Evolutionary conservation across 495 filamentous ascomycete species (phyloP).

Genomic region (Podospora pseudocomata): DNA sequence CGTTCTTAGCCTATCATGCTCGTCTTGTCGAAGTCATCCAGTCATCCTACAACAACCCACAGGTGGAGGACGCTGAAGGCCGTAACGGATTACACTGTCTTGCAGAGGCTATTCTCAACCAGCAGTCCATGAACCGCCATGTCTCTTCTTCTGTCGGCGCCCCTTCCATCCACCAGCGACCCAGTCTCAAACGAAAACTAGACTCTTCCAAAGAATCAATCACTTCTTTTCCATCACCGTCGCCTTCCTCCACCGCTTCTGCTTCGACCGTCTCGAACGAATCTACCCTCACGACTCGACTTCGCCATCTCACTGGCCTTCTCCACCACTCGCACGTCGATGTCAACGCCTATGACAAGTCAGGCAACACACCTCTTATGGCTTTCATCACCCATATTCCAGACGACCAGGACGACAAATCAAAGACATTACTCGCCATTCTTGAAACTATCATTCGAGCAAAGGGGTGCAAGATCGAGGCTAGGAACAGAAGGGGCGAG

Average conservation of each 20-base stretch:
- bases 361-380: conserved; percentile 45
- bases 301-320: conserved; percentile 34
- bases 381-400: conserved; percentile 42
- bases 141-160: conserved; percentile 13
- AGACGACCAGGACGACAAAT: conserved; percentile 42
- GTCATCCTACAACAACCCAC: conserved; percentile 29
- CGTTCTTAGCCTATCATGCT: conserved; percentile 29
- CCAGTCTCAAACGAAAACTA: conserved; percentile 21
- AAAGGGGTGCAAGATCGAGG: conserved; percentile 34
- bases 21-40: conserved; percentile 37
- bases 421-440: conserved; percentile 30
- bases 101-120: conserved; percentile 41
- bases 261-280: conserved; percentile 5
- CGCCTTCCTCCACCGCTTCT: neutral
- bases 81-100: conserved; percentile 51
- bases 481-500: conserved; percentile 45
- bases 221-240: neutral
- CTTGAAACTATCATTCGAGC: conserved; percentile 32
- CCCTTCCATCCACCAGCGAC: conserved; percentile 3
- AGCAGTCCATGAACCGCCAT: conserved; percentile 27
- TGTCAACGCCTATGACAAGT: conserved; percentile 43
- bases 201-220: conserved; percentile 5
- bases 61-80: conserved; percentile 39
- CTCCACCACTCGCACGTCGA: conserved; percentile 34
- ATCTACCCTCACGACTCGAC: conserved; percentile 22